phyloP scores from a whole-genome alignment of 2,329 filamentous ascomycete species.

The Amauroascus niger region DNA sequence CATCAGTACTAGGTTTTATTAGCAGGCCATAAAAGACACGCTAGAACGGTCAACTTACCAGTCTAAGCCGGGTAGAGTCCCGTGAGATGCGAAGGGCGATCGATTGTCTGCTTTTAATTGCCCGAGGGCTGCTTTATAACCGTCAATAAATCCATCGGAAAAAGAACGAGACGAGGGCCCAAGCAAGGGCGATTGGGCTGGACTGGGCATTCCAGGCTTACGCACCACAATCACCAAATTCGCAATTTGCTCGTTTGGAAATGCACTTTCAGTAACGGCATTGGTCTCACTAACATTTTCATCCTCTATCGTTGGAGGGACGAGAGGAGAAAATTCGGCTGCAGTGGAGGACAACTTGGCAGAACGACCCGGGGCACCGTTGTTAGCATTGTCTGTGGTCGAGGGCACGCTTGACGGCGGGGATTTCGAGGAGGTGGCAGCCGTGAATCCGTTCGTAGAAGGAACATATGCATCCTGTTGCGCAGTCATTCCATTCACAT shows the following conservation, averaged over 20 bases:
- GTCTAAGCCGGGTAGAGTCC: constrained; percentile 31
- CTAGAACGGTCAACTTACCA: constrained; percentile 22
- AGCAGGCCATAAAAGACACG: background rate
- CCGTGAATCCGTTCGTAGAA: constrained; percentile 25
- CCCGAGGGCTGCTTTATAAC: constrained; percentile 42
- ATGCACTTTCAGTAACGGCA: constrained; percentile 33
- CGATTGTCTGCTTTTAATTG: constrained; percentile 34
- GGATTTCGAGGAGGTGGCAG: constrained; percentile 12
- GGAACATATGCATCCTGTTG: constrained; percentile 23
- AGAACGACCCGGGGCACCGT: constrained; percentile 31
- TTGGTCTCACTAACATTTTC: constrained; percentile 32
- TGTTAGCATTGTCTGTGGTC: constrained; percentile 35
- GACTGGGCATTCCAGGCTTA: constrained; percentile 30
- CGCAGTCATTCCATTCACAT: constrained; percentile 31
- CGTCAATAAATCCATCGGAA: constrained; percentile 49
- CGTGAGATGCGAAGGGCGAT: constrained; percentile 30
- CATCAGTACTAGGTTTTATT: background rate
- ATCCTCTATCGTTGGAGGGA: constrained; percentile 23
- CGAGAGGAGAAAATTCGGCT: constrained; percentile 50
- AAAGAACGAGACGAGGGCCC: constrained; percentile 41
- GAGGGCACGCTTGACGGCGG: constrained; percentile 9
- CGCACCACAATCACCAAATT: constrained; percentile 46
- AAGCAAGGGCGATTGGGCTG: constrained; percentile 31
- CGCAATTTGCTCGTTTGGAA: constrained; percentile 46
- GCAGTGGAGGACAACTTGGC: constrained; percentile 54